These are phyloP conservation scores for Calonectria honghensis DNA, from an alignment of 2,329 filamentous ascomycete species.

Conservation along the genomic window DNA sequence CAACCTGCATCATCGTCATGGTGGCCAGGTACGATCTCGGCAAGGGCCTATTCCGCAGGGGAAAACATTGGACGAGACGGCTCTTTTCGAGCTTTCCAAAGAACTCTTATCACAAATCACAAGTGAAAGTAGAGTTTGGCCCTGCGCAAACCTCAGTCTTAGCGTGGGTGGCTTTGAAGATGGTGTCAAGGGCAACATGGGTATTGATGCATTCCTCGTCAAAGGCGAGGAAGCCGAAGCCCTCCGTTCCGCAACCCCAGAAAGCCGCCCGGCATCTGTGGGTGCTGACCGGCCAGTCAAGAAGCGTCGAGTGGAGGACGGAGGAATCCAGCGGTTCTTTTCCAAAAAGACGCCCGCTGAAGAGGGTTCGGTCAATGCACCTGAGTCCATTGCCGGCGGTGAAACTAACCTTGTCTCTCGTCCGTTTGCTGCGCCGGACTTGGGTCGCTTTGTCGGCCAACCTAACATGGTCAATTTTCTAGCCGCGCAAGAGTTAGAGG, in stretches of 20 bases:
- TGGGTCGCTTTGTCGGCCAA: constrained; percentile 33
- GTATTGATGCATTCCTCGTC: constrained; percentile 90
- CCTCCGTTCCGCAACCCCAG: constrained; percentile 49
- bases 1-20: constrained; percentile 87
- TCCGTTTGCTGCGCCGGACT: constrained; percentile 39
- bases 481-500: constrained; percentile 47
- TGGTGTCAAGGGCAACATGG: constrained; percentile 86
- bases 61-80: constrained; percentile 81
- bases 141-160: constrained; percentile 91
- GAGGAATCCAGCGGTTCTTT: constrained; percentile 76
- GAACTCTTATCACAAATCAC: constrained; percentile 86
- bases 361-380: constrained; percentile 50
- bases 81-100: constrained; percentile 85
- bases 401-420: constrained; percentile 41
- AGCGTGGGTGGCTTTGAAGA: constrained; percentile 96
- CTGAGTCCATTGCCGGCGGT: constrained; percentile 45
- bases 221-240: constrained; percentile 79
- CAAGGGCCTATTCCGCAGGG: constrained; percentile 86
- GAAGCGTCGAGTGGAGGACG: constrained; percentile 63
- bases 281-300: constrained; percentile 54
- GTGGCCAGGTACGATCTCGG: constrained; percentile 83
- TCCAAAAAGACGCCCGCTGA: constrained; percentile 61
- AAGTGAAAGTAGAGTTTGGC: constrained; percentile 87
- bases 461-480: constrained; percentile 31
- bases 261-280: constrained; percentile 46